phyloP scores from a whole-genome alignment of 768 basidiomycete genomes.

The Lentinus tigrinus region DNA sequence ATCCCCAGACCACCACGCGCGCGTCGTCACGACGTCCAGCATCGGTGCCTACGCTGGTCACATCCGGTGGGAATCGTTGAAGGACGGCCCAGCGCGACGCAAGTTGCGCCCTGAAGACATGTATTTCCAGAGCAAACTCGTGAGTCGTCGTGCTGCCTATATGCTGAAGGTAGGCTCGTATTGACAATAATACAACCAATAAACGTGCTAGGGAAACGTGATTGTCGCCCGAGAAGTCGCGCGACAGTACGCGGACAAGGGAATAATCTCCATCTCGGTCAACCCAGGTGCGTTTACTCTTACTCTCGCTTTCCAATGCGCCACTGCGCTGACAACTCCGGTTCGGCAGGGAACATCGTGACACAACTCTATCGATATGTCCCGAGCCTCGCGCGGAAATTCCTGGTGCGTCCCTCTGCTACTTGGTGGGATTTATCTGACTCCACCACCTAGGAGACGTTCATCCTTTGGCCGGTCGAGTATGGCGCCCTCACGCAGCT shows the following conservation, averaged over 20 bases:
- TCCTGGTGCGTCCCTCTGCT: conserved; percentile 3
- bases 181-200: no score
- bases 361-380: conserved; percentile 14
- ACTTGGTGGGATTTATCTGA: background rate
- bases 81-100: conserved; percentile 26
- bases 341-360: conserved; percentile 18
- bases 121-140: conserved; percentile 45
- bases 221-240: conserved; percentile 48
- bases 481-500: conserved; percentile 32
- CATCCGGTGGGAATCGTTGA: conserved; percentile 34
- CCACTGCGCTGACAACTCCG: conserved; percentile 26
- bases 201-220: conserved; percentile 49
- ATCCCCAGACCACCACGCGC: conserved; percentile 41
- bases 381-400: background rate
- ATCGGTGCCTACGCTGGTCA: conserved; percentile 30
- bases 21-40: conserved; percentile 50
- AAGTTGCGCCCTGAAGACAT: conserved; percentile 11
- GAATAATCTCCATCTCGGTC: conserved; percentile 42
- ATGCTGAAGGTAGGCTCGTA: background rate
- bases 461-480: background rate
- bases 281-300: conserved; percentile 40
- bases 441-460: conserved; percentile 13
- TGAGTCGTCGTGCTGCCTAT: conserved; percentile 22
- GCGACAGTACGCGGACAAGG: conserved; percentile 43
- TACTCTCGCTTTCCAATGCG: no score